Evolutionary conservation across 257 asterid species (phyloP), one percentile per base, ranked within the genome.

Genomic region (Solanum pinnatisectum): DNA sequence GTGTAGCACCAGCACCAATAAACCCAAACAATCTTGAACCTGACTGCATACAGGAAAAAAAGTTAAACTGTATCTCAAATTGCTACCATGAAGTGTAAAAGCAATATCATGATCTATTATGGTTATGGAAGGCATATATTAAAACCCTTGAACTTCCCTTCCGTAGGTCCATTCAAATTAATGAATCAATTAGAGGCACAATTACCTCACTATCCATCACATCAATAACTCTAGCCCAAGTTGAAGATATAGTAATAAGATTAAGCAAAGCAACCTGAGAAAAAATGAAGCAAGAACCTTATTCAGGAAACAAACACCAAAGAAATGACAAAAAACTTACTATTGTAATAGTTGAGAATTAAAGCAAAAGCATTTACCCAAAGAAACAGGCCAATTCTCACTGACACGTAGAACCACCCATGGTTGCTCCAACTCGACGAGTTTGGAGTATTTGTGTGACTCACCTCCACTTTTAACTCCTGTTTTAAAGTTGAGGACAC

Each of bases 1-100:
- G 85, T n/a, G 99, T 97, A 88, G 99, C 99, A 84, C 99, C 99
- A 91, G 99, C 99, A 86, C 99, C 99, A 92, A 96, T 94, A 92
- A 97, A 97, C 86, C 99, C 99, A 89, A 97, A 97, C 95, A 97
- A 92, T 95, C 99, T 94, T 91, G 99, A 95, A 93, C 99, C 99
- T 97, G 99, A 96, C 99, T 97, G 98, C 91, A 97, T 87, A 89
- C 60, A 82, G 18, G 70, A 49, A 49, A 20, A 82, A 81, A 49
- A 18, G 20, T 49, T 27, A 40, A 25, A 82, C 36, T 32, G 5
- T 82, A 82, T 11, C 85, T 30, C 11, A 82, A 82, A 82, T 27
- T 20, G 40, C 70, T 30, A 30, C 70, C 68, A 32, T 49, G 25
- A 82, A 82, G 60, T 77, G 35, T 39, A 77, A 77, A 77, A 40